Percentiles rank a stretch among this genome's conserved stretches.
These are phyloP conservation scores for Marchantia paleacea DNA, from an alignment of 225 moss, liverwort and hornwort genomes.

Conservation along the genomic window DNA sequence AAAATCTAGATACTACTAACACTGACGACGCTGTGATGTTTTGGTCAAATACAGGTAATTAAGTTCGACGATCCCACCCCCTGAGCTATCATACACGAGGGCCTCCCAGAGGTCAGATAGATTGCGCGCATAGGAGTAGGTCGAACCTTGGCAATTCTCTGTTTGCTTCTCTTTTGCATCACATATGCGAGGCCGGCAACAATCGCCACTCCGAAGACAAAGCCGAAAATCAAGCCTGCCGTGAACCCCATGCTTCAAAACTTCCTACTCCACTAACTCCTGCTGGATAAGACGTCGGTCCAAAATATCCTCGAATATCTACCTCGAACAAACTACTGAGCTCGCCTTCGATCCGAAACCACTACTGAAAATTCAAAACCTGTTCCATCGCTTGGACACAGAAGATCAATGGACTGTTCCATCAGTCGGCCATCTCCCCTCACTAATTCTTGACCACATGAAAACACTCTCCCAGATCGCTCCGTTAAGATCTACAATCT, in stretches of 20 bases:
- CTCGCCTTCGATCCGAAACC: background rate
- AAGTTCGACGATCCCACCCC: too few species aligned
- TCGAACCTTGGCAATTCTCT: constrained; percentile 39
- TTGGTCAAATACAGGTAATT: too few species aligned
- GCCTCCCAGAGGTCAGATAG: background rate
- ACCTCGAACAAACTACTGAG: background rate
- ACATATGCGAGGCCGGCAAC: constrained; percentile 32
- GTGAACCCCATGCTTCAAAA: constrained; percentile 42
- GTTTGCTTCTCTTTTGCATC: constrained; percentile 49
- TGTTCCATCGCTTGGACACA: background rate
- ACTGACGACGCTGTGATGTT: too few species aligned
- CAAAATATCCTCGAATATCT: background rate
- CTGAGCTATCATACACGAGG: background rate
- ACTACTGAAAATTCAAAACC: constrained; percentile 18
- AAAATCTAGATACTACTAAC: too few species aligned
- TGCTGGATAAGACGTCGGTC: background rate
- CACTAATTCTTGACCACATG: background rate
- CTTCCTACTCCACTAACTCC: constrained; percentile 11
- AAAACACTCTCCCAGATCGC: constrained; percentile 1
- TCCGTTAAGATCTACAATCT: constrained; percentile 9
- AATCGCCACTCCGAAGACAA: constrained; percentile 36
- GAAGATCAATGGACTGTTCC: constrained; percentile 1
- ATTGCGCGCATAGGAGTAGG: constrained; percentile 7
- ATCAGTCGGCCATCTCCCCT: constrained; percentile 6
- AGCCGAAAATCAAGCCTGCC: constrained; percentile 39